A percentile compares a stretch with the other conserved stretches of the same genome.
These are phyloP conservation scores for Tricholoma saponaceum DNA, from an alignment of 768 basidiomycete species.

Conservation along the genomic window DNA sequence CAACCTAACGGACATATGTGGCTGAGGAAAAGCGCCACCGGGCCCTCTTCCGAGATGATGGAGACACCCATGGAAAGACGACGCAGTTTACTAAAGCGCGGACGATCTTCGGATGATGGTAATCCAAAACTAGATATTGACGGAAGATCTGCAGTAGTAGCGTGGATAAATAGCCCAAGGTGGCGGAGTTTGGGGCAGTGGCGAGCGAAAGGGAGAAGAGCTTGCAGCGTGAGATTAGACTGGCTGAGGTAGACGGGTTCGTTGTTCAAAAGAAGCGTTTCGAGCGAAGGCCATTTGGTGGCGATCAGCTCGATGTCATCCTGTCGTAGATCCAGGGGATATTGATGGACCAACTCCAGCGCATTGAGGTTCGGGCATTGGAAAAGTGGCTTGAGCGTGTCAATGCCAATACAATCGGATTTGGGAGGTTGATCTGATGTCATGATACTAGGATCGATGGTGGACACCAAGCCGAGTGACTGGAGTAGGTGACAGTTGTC, in stretches of 20 bases:
- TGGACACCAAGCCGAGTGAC: constrained; percentile 38
- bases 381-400: constrained; percentile 32
- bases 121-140: constrained; percentile 10
- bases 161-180: constrained; percentile 40
- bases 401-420: constrained; percentile 23
- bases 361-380: constrained; percentile 27
- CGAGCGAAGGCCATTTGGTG: constrained; percentile 39
- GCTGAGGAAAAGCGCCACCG: constrained; percentile 51
- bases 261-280: constrained; percentile 40
- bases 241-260: constrained; percentile 34
- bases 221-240: constrained; percentile 31
- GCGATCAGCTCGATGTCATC: constrained; percentile 45
- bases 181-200: constrained; percentile 35
- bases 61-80: constrained; percentile 50
- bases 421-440: constrained; percentile 9
- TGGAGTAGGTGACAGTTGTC: constrained; percentile 46
- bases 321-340: constrained; percentile 32
- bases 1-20: constrained; percentile 44
- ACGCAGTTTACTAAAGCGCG: constrained; percentile 28
- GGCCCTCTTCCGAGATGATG: constrained; percentile 34
- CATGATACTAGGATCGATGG: constrained; percentile 15
- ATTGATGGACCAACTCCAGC: constrained; percentile 36
- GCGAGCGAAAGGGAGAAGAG: constrained; percentile 36
- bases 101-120: constrained; percentile 11
- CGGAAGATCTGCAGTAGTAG: constrained; percentile 22